Base-by-base conservation (phyloP, 129 eudicot genomes). In the Escallonia rubra region DNA sequence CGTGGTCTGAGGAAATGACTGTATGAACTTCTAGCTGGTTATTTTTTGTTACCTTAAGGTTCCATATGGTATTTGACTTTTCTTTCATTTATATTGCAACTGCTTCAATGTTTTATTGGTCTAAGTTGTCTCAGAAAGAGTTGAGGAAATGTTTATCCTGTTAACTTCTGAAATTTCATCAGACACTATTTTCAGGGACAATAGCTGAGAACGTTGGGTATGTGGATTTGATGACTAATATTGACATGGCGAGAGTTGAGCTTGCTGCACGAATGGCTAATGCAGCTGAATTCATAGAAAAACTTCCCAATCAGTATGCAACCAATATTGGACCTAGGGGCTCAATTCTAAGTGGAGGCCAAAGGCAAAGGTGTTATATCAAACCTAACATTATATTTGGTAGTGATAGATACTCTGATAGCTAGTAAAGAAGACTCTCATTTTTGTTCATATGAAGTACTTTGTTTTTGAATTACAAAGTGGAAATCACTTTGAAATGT, bases 151-250 rank as follows among this genome's bases (percentile, higher is more conserved):
- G 48, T 23, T 34, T 65, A 41, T 53, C 48, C 11, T 61, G 41
- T 69, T 78, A 39, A 79, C 82, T 54, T 41, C 10, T 52, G 78
- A 12, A 48, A 45, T 63, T 76, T 43, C 42, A 43, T 38, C 80
- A 94, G 99, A 90, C 82, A 51, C 82, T 94, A 49, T 89, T 94
- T 73, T 82, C 96, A 43, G 99, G 99, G 70, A 89, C 95, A 7
- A 72, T 94, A 56, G 90, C 93, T 63, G 93, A 94, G 82, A 94
- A 94, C 69, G 86, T 94, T 74, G 99, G 96, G 67, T 94, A 94
- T 78, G 79, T 79, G 78, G 99, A 94, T 83, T 44, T 80, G 69
- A 66, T 84, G 78, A 80, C 80, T 58, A 76, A 76, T 59, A 82
- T 94, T 40, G 90, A 94, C 80, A 79, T 80, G 84, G 86, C 82